Evolutionary conservation across 108 stramenopile genomes (phyloP), one percentile per base, ranked within the genome.

Genomic region (Skeletonema menzelii): DNA sequence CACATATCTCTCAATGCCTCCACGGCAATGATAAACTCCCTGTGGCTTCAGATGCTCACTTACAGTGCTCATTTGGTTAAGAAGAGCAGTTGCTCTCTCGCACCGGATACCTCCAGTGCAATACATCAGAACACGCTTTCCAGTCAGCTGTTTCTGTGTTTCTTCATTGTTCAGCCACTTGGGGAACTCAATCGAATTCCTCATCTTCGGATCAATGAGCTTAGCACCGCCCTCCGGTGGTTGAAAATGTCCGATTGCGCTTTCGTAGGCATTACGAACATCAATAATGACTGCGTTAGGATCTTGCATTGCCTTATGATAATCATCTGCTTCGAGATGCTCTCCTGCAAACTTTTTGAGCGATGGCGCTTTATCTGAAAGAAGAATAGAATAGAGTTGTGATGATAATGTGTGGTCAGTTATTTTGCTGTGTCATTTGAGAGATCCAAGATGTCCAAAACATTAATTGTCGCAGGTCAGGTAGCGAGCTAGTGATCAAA

Each of bases 181-280:
- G 14, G 88, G 88, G 53, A 89, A 93, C 65, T 93, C 92, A 15
- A 79, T 86, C 3, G 15, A 65, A 24, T 88, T 89, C 14, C 92
- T 63, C 86, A 93, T 84, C 67, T 88, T 86, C 34, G 92, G 92
- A 70, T 93, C 92, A 4, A 93, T 67, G 22, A 86, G 53, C 42
- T 76, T 73, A 0, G 89, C 92, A 8, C 92, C 90, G 19, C 74
- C 74, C 14, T 68, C 59, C 2, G 91, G 91, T 2, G 91, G 91
- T 28, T 78, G 59, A 34, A 90, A 86, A 12, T 76, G 69, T 7
- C 93, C 93, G 56, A 95, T 88, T 2, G 77, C 83, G 0, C 76
- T 69, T 69, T 95, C 93, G 65, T 95, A 95, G 22, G 75, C 75
- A 37, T 95, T 95, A 0, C 93, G 78, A 28, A 95, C 93, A 83